These are phyloP conservation scores for Trichosporon asahii DNA, from an alignment of 1,284 basidiomycete genomes.

Conservation along the genomic window DNA sequence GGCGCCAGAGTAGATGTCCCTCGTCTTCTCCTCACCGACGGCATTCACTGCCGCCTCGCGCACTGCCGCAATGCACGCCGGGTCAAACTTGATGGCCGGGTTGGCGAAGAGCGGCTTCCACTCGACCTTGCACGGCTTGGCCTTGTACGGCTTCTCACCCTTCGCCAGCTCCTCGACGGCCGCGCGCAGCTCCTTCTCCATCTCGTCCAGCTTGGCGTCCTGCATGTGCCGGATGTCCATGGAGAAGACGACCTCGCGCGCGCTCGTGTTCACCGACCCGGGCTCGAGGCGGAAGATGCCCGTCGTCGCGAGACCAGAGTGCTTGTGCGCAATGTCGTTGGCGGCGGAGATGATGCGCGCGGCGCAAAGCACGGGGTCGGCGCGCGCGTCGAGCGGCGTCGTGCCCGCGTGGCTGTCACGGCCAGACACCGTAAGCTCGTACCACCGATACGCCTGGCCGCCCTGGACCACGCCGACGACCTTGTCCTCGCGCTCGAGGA, in stretches of 20 bases:
- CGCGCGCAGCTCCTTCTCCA: constrained; percentile 24
- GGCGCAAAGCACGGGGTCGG: constrained; percentile 26
- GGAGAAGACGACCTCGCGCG: constrained; percentile 24
- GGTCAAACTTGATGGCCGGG: constrained; percentile 20
- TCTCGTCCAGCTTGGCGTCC: constrained; percentile 20
- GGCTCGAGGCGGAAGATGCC: constrained; percentile 24
- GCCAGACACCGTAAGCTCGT: constrained; percentile 30
- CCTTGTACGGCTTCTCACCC: background rate
- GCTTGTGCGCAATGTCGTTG: constrained; percentile 22
- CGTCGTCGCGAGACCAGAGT: constrained; percentile 25
- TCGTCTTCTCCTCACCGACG: constrained; percentile 12
- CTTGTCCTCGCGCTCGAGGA: constrained; percentile 26
- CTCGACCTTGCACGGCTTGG: constrained; percentile 1
- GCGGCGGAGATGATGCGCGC: constrained; percentile 20
- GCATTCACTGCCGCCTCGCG: constrained; percentile 12
- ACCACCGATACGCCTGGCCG: constrained; percentile 35
- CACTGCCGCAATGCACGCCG: constrained; percentile 13
- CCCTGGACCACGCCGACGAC: constrained; percentile 30
- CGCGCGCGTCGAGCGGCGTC: constrained; percentile 29
- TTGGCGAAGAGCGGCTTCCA: constrained; percentile 21
- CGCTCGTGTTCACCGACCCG: constrained; percentile 26
- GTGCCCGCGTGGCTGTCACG: constrained; percentile 35
- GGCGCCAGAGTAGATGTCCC: constrained; percentile 24
- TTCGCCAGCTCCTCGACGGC: constrained; percentile 14
- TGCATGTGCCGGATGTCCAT: constrained; percentile 31